Evolutionary conservation across 805 yeast species (phyloP).

Genomic region (Metschnikowia baotianmanensis): DNA sequence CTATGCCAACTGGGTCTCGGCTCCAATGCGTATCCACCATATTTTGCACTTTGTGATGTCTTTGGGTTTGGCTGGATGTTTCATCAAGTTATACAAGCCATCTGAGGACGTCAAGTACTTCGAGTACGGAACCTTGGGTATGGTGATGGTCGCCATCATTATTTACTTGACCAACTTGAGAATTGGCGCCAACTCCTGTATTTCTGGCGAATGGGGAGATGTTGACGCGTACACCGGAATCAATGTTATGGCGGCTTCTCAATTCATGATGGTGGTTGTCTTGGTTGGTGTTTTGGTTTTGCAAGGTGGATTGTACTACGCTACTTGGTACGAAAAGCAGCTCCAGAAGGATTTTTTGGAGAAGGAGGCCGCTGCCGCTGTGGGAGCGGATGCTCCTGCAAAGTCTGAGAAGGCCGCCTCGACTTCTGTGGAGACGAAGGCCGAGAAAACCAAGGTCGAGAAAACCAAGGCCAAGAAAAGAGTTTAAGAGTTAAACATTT

Average conservation of each 20-base stretch:
- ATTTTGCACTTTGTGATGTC: conserved; percentile 59
- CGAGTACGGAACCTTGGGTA: conserved; percentile 84
- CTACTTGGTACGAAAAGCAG: conserved; percentile 55
- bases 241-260: conserved; percentile 88
- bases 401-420: conserved; percentile 5
- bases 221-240: conserved; percentile 83
- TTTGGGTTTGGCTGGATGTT: conserved; percentile 69
- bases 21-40: conserved; percentile 58
- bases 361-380: conserved; percentile 20
- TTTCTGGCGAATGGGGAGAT: conserved; percentile 87
- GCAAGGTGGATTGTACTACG: conserved; percentile 89
- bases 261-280: conserved; percentile 67
- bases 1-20: conserved; percentile 68
- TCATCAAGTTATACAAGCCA: conserved; percentile 85
- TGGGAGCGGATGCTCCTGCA: conserved; percentile 1
- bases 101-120: conserved; percentile 77
- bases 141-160: conserved; percentile 68
- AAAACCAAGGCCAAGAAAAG: conserved; percentile 20
- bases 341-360: conserved; percentile 32
- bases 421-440: conserved; percentile 12
- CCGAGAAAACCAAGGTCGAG: too few relatives aligned
- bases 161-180: conserved; percentile 84
- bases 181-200: conserved; percentile 70
- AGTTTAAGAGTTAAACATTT: conserved; percentile 3
- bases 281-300: conserved; percentile 77